phyloP scores from a whole-genome alignment of 768 basidiomycete genomes.

The Suillus subaureus region DNA sequence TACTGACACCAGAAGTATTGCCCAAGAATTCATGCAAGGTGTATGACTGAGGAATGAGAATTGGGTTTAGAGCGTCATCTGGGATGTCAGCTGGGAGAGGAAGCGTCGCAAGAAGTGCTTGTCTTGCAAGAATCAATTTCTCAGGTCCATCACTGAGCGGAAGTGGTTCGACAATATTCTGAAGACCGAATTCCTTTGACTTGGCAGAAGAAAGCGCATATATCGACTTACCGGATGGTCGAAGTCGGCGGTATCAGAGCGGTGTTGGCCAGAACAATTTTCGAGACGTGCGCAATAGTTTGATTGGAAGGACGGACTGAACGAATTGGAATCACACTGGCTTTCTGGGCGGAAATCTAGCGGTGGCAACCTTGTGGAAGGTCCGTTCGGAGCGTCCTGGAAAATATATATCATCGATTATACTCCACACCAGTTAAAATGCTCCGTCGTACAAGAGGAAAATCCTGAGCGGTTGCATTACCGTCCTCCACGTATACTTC shows the following conservation, averaged over 20 bases:
- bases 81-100: constrained; percentile 68
- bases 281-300: neutral
- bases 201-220: constrained; percentile 14
- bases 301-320: neutral
- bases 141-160: constrained; percentile 24
- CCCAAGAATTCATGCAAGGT: constrained; percentile 72
- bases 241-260: constrained; percentile 3
- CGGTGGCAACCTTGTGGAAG: neutral
- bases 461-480: neutral
- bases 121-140: constrained; percentile 54
- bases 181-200: neutral
- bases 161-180: neutral
- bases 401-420: neutral
- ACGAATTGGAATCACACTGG: neutral
- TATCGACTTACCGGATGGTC: constrained; percentile 22
- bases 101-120: constrained; percentile 56
- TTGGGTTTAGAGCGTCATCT: constrained; percentile 67
- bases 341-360: neutral
- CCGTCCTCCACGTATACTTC: neutral
- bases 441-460: neutral
- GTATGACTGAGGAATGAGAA: constrained; percentile 62
- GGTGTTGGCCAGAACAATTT: neutral
- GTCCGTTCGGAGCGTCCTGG: neutral
- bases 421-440: neutral
- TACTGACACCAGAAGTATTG: constrained; percentile 56